Percentiles rank a stretch among this genome's conserved stretches.
Conservation (phyloP, 2,329 filamentous ascomycete genomes). For the Cadophora luteo-olivacea region DNA sequence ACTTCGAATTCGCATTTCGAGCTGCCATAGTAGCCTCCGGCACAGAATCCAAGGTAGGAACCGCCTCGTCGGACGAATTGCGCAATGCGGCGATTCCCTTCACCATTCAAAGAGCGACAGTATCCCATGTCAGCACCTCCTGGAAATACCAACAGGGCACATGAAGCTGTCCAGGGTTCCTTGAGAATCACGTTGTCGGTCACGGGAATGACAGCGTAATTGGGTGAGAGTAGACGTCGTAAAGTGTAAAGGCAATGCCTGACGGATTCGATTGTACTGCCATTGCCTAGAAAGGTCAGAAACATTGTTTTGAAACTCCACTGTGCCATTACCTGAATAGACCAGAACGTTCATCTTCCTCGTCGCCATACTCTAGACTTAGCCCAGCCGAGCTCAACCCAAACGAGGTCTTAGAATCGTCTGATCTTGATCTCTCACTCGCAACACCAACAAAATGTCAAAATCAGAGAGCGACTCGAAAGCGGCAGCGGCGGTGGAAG, state of each 20-base stretch:
- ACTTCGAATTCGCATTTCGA: slow-evolving; percentile 89
- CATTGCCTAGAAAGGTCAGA: slow-evolving; percentile 64
- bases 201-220: slow-evolving; percentile 91
- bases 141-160: slow-evolving; percentile 88
- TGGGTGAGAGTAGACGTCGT: slow-evolving; percentile 82
- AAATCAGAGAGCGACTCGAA: slow-evolving; percentile 41
- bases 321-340: slow-evolving; percentile 72
- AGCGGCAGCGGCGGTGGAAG: slow-evolving; percentile 51
- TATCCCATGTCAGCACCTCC: slow-evolving; percentile 95
- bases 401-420: slow-evolving; percentile 20
- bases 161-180: slow-evolving; percentile 89
- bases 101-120: slow-evolving; percentile 84
- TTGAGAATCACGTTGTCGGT: slow-evolving; percentile 80
- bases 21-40: slow-evolving; percentile 90
- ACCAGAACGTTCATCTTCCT: slow-evolving; percentile 88
- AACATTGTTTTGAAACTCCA: not conserved
- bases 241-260: slow-evolving; percentile 88
- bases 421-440: slow-evolving; percentile 17
- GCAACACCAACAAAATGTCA: slow-evolving; percentile 39
- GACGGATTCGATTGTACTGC: slow-evolving; percentile 86
- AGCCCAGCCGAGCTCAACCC: slow-evolving; percentile 36
- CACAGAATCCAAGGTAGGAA: slow-evolving; percentile 88
- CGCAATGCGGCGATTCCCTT: slow-evolving; percentile 82
- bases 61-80: slow-evolving; percentile 89
- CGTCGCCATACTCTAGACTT: slow-evolving; percentile 59